These are phyloP conservation scores for Rhodotorula sp. DNA, from an alignment of 1,284 basidiomycete genomes.

Conservation along the genomic window DNA sequence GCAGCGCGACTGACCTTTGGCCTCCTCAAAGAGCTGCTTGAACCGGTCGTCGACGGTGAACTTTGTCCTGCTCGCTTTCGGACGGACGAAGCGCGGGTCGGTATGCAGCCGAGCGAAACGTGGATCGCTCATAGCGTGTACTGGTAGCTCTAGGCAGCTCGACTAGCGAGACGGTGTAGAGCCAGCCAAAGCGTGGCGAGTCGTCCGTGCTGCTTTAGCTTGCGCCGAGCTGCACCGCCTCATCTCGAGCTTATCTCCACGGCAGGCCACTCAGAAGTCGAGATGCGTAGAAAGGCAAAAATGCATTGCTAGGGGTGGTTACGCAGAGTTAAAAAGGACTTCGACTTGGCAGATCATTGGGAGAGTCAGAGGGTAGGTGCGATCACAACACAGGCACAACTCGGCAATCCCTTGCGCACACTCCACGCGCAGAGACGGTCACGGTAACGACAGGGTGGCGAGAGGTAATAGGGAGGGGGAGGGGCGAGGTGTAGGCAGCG, in stretches of 20 bases:
- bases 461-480: neutral
- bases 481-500: neutral
- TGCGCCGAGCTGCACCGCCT: neutral
- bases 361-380: too few species aligned
- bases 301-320: neutral
- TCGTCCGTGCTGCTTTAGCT: slow-evolving; percentile 7
- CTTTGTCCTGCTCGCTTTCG: slow-evolving; percentile 75
- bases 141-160: neutral
- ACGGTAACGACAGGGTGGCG: too few species aligned
- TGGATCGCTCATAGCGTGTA: slow-evolving; percentile 55
- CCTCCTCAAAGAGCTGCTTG: slow-evolving; percentile 67
- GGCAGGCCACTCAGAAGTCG: too few species aligned
- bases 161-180: neutral
- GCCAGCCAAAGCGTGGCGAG: neutral
- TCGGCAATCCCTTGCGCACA: too few species aligned
- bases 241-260: neutral
- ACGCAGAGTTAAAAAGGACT: neutral
- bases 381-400: too few species aligned
- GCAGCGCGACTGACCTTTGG: slow-evolving; percentile 17
- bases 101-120: slow-evolving; percentile 83
- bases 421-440: neutral
- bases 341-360: slow-evolving; percentile 4
- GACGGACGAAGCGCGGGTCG: slow-evolving; percentile 87
- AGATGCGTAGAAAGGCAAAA: neutral
- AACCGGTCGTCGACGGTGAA: slow-evolving; percentile 93